Evolutionary conservation across 768 basidiomycete species (phyloP).

Genomic region (Austroboletus festivus): DNA sequence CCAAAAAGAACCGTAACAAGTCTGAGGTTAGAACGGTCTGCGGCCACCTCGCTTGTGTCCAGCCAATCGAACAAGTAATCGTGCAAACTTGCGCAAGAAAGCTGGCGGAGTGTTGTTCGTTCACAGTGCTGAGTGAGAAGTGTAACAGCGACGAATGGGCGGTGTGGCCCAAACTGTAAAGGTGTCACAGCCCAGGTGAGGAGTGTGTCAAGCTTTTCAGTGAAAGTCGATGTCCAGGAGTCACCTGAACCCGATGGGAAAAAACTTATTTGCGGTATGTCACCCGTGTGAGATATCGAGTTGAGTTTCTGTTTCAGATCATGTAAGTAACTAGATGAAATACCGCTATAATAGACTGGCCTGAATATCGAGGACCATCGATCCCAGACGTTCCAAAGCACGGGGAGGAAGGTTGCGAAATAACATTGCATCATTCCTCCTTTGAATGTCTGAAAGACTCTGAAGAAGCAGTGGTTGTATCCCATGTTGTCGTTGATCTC

Average conservation of each 20-base stretch:
- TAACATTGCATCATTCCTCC: conserved; percentile 78
- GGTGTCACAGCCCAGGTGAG: conserved; percentile 81
- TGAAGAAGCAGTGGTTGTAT: conserved; percentile 50
- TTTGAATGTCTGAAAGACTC: conserved; percentile 65
- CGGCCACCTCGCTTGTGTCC: conserved; percentile 61
- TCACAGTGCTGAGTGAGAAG: conserved; percentile 63
- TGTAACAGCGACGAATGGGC: conserved; percentile 71
- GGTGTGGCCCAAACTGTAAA: conserved; percentile 78
- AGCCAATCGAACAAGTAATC: conserved; percentile 82
- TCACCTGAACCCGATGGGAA: conserved; percentile 45
- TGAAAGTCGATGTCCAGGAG: conserved; percentile 42
- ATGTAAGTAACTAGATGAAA: neutral
- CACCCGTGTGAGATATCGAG: conserved; percentile 64
- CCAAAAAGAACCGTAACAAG: conserved; percentile 68
- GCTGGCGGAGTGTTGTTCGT: conserved; percentile 60
- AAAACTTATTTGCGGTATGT: conserved; percentile 55
- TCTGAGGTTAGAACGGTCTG: conserved; percentile 51
- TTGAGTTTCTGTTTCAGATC: conserved; percentile 59
- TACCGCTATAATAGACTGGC: conserved; percentile 19
- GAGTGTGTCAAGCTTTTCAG: conserved; percentile 69
- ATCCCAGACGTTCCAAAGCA: conserved; percentile 55
- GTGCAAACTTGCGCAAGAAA: conserved; percentile 61
- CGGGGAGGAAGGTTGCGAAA: conserved; percentile 66
- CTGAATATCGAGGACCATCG: conserved; percentile 56
- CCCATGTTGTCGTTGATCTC: conserved; percentile 37